Base-by-base conservation (phyloP, 2,329 filamentous ascomycete species). In the Aspergillus sp. region DNA sequence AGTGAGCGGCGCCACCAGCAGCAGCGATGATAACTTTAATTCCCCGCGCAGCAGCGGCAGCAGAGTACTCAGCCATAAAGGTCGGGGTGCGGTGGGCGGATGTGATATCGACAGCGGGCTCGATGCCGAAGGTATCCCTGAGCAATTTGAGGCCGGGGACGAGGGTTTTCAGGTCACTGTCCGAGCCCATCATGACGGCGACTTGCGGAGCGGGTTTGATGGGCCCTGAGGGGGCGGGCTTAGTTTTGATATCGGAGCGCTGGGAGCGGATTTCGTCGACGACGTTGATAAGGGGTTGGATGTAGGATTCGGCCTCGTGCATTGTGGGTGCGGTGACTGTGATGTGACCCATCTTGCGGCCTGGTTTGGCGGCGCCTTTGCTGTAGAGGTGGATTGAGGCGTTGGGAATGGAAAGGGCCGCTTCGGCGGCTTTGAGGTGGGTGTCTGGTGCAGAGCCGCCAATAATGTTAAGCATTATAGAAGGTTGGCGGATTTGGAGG, bases 331-430 rank as follows among this genome's bases (percentile, higher is more conserved):
- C 87, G 2, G 90, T 89, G 38, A 96, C 78, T 1, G 93, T 98
- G 64, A 99, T 85, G 73, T 99, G 95, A 11, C 93, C 93, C 78
- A 98, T 98, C 76, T 98, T 99, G 45, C 95, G 88, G 34, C 91
- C 89, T 4, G 90, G 91, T 66, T 92, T 90, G 24, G 92, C 89
- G 47, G 85, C 85, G 11, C 84, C 85, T 76, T 98, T 98, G 68
- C 93, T 93, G 77, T 99, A 99, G 47, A 97, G 85, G 69, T 99
- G 93, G 11, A 97, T 82, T 52, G 80, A 83, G 38, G 83, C 85
- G 54, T 81, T 84, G 43, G 82, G 83, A 53, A 82, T 80, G 45
- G 81, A 77, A 34, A 87, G 76, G 2, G 88, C 86, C 51, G 76
- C 75, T 57, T 81, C 75, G 12, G 83, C 82, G 55, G 86, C 77